phyloP scores from a whole-genome alignment of 176 grass and related monocot genomes.

The Juncus inflexus region DNA sequence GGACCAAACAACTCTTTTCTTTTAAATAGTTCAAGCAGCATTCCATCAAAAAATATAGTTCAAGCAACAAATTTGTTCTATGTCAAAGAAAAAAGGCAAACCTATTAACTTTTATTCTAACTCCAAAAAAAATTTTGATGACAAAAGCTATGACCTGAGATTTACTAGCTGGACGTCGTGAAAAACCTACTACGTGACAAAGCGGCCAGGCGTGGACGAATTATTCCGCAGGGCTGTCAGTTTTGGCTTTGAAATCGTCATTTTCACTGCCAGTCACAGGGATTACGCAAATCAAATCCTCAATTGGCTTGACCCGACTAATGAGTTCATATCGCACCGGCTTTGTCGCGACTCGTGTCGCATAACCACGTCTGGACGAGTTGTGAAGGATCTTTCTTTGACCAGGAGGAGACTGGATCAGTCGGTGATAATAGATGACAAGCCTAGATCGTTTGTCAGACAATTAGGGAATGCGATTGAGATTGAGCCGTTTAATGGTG shows the following conservation, averaged over 20 bases:
- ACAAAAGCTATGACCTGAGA: constrained; percentile 5
- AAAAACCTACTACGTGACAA: constrained; percentile 3
- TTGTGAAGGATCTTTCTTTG: constrained; percentile 19
- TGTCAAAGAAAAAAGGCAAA: background rate
- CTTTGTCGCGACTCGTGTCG: background rate
- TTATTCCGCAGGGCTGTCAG: constrained; percentile 12
- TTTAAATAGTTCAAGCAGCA: background rate
- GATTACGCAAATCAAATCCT: background rate
- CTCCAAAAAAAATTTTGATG: constrained; percentile 6
- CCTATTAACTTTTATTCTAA: background rate
- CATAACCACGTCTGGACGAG: background rate
- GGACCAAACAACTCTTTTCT: background rate
- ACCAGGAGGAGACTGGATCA: constrained; percentile 19
- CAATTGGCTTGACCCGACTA: constrained; percentile 12
- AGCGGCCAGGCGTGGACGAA: constrained; percentile 7
- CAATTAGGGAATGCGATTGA: constrained; percentile 8
- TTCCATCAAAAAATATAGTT: background rate
- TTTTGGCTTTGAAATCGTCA: constrained; percentile 22
- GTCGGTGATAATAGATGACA: constrained; percentile 19
- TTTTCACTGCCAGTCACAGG: background rate
- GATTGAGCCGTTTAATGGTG: constrained; percentile 4
- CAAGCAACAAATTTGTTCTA: background rate
- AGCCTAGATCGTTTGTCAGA: background rate
- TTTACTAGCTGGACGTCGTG: background rate
- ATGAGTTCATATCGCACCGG: constrained; percentile 13